Evolutionary conservation across 2,329 filamentous ascomycete species (phyloP), one percentile per base, ranked within the genome.

Genomic region (Didymella pomorum): DNA sequence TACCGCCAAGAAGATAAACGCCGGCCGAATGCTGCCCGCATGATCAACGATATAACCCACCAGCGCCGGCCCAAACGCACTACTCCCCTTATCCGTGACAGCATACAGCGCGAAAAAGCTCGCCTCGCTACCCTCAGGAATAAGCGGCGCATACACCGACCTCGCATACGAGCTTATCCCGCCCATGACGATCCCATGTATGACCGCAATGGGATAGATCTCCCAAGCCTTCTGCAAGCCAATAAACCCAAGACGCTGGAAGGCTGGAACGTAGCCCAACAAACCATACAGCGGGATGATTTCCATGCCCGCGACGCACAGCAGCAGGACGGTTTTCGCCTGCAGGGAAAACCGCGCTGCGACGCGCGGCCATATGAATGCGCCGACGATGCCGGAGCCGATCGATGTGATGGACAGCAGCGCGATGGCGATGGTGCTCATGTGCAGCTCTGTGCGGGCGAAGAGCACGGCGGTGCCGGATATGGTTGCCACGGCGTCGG

Each of bases 91-190:
- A 76, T 98, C 94, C 1, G 94, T 97, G 59, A 97, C 96, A 39
- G 94, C 93, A 73, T 97, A 97, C 1, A 97, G 82, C 0, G 93
- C 93, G 73, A 95, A 97, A 71, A 98, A 97, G 0, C 93, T 92
- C 0, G 93, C 92, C 78, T 98, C 94, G 16, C 89, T 93, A 7
- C 93, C 93, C 0, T 92, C 91, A 0, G 94, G 94, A 50, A 98
- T 95, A 56, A 97, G 84, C 71, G 96, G 90, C 10, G 92, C 92
- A 72, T 91, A 98, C 16, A 97, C 85, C 41, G 91, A 92, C 20
- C 94, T 89, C 71, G 93, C 97, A 76, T 97, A 97, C 11, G 89
- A 89, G 43, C 90, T 91, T 18, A 97, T 81, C 0, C 94, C 93
- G 28, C 93, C 93, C 68, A 97, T 88, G 4, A 96, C 91, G 50